Conservation (phyloP, 495 filamentous ascomycete genomes). For the Lindgomyces ingoldianus region DNA sequence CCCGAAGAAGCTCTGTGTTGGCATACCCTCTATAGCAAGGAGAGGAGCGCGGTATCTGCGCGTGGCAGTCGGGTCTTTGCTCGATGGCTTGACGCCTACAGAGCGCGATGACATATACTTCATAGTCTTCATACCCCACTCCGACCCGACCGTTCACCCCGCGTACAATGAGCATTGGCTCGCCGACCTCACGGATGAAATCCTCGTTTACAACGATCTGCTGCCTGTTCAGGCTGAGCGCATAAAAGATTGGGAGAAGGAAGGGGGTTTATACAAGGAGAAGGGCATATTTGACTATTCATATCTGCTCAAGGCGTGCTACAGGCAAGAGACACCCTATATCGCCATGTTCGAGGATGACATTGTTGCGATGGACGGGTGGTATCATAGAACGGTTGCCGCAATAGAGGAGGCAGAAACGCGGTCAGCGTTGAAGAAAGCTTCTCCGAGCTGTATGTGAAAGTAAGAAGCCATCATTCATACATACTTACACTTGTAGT, state of each 20-base stretch:
- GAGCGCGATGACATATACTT: slow-evolving; percentile 53
- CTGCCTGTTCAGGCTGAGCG: slow-evolving; percentile 32
- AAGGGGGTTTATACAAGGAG: slow-evolving; percentile 42
- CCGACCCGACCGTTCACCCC: slow-evolving; percentile 51
- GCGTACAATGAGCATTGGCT: slow-evolving; percentile 56
- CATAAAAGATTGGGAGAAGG: slow-evolving; percentile 38
- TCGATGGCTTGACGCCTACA: slow-evolving; percentile 50
- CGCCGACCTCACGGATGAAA: slow-evolving; percentile 48
- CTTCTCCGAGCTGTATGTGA: slow-evolving; percentile 10
- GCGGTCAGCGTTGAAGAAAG: slow-evolving; percentile 9
- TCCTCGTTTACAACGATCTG: slow-evolving; percentile 51
- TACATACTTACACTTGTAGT: too few relatives aligned
- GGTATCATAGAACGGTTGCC: slow-evolving; percentile 52
- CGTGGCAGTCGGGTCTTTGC: slow-evolving; percentile 54
- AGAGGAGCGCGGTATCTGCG: slow-evolving; percentile 47
- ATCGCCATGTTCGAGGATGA: slow-evolving; percentile 60
- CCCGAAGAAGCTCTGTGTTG: slow-evolving; percentile 33
- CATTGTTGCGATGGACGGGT: slow-evolving; percentile 53
- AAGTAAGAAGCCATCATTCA: too few relatives aligned
- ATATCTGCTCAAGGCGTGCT: slow-evolving; percentile 51
- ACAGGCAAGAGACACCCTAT: slow-evolving; percentile 49
- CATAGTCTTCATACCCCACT: slow-evolving; percentile 57
- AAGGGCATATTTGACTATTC: slow-evolving; percentile 56
- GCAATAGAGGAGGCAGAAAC: slow-evolving; percentile 47
- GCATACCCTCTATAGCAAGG: slow-evolving; percentile 35